Evolutionary conservation across 2,329 filamentous ascomycete species (phyloP).

Genomic region (Monilinia polystroma): DNA sequence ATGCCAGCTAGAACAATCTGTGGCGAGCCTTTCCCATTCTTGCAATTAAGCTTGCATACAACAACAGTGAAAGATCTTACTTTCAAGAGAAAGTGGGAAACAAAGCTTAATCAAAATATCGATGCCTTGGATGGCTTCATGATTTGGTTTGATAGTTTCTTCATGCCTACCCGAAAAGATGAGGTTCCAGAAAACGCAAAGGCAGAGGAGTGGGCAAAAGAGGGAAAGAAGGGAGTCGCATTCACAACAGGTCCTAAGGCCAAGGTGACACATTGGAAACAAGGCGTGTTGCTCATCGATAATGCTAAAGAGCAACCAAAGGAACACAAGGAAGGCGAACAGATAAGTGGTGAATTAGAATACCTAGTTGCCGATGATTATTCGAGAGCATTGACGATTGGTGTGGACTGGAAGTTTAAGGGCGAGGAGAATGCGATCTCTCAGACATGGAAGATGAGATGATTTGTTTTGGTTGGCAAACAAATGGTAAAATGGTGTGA

Average conservation of each 20-base stretch:
- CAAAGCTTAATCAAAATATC: constrained; percentile 59
- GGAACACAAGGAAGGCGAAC: constrained; percentile 53
- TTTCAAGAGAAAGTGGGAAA: constrained; percentile 69
- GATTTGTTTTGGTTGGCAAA: constrained; percentile 1
- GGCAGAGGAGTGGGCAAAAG: constrained; percentile 60
- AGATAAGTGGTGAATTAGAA: constrained; percentile 64
- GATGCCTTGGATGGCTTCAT: constrained; percentile 80
- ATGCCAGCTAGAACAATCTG: constrained; percentile 62
- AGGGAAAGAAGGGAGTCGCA: constrained; percentile 62
- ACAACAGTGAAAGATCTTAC: constrained; percentile 69
- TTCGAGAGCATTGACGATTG: constrained; percentile 65
- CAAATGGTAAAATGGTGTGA: background rate
- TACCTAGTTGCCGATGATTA: constrained; percentile 70
- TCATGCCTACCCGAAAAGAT: constrained; percentile 60
- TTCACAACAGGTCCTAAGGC: constrained; percentile 84
- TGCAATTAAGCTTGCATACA: constrained; percentile 73
- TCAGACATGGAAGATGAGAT: constrained; percentile 41
- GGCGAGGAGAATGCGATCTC: constrained; percentile 31
- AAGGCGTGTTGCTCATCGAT: constrained; percentile 72
- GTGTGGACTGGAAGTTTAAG: constrained; percentile 55
- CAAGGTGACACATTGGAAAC: constrained; percentile 86
- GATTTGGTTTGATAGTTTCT: constrained; percentile 95
- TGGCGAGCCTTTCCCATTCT: constrained; percentile 63
- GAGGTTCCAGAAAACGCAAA: constrained; percentile 52
- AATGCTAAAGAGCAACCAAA: constrained; percentile 47